These are phyloP conservation scores for Fraxinus paxiana DNA, from an alignment of 305 asterid genomes.

Conservation along the genomic window DNA sequence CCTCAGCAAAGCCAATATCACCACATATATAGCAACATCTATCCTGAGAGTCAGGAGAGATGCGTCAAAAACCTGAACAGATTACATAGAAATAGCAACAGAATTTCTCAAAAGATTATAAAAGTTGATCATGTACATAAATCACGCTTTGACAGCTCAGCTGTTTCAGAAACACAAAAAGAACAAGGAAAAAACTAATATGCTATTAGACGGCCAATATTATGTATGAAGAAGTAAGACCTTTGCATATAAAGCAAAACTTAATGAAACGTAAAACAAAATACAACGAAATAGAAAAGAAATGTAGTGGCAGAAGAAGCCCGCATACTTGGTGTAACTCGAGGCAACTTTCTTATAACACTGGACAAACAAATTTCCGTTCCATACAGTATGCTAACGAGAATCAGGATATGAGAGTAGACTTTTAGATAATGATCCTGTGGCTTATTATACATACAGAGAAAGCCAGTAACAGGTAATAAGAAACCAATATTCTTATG, in stretches of 20 bases:
- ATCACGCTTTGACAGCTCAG: not conserved
- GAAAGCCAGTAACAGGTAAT: not conserved
- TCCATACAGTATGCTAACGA: not conserved
- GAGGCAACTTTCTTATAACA: not conserved
- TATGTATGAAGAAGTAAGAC: not conserved
- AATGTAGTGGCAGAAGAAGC: not conserved
- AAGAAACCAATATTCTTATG: not conserved
- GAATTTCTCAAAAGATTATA: no score
- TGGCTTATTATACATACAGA: not conserved
- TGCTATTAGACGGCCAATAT: not conserved
- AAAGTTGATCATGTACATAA: not conserved
- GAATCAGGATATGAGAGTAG: not conserved
- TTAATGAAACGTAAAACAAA: not conserved
- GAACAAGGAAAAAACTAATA: not conserved
- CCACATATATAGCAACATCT: slow-evolving; percentile 50
- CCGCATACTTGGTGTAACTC: not conserved
- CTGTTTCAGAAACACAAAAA: not conserved
- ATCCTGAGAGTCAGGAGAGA: slow-evolving; percentile 37
- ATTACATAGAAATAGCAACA: not conserved
- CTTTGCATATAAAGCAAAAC: not conserved
- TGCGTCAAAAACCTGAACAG: not conserved
- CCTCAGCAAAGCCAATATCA: slow-evolving; percentile 35
- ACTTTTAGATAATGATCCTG: not conserved
- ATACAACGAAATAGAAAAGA: not conserved
- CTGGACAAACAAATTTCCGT: not conserved